These are phyloP conservation scores for Gastrodia elata DNA, from an alignment of 106 monocot species.

Conservation along the genomic window DNA sequence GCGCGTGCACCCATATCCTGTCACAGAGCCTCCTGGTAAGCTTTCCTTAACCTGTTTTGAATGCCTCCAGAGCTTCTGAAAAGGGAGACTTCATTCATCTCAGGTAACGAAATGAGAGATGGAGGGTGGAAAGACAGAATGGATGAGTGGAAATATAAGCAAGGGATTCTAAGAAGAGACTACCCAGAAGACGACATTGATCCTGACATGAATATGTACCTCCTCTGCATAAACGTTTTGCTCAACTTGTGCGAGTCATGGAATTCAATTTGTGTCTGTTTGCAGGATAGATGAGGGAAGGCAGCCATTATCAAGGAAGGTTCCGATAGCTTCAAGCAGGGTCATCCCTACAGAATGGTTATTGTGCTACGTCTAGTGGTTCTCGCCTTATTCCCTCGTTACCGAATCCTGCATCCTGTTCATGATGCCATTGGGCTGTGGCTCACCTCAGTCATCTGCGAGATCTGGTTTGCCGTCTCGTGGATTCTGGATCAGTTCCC, in stretches of 20 bases:
- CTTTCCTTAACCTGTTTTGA: background rate
- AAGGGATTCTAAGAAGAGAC: slow-evolving; percentile 37
- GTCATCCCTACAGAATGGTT: slow-evolving; percentile 89
- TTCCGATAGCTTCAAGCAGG: slow-evolving; percentile 85
- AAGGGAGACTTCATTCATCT: background rate
- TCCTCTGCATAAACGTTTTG: background rate
- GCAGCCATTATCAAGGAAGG: slow-evolving; percentile 85
- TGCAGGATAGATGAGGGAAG: slow-evolving; percentile 79
- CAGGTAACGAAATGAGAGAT: slow-evolving; percentile 53
- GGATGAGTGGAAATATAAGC: slow-evolving; percentile 89
- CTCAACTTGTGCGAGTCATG: background rate
- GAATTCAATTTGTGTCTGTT: background rate
- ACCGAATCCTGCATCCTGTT: slow-evolving; percentile 76
- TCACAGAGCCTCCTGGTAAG: slow-evolving; percentile 63
- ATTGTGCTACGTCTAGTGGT: slow-evolving; percentile 74
- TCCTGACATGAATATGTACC: slow-evolving; percentile 70
- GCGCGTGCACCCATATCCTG: slow-evolving; percentile 77
- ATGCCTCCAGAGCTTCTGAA: background rate
- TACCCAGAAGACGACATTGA: slow-evolving; percentile 65
- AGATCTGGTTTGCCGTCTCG: slow-evolving; percentile 93
- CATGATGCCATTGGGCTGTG: slow-evolving; percentile 76
- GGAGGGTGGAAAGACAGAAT: slow-evolving; percentile 73
- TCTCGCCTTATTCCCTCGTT: slow-evolving; percentile 77
- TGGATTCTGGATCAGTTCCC: slow-evolving; percentile 99
- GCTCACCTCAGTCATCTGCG: slow-evolving; percentile 85